Conservation (phyloP, 2,329 filamentous ascomycete species). For the Trichoderma koningiopsis region DNA sequence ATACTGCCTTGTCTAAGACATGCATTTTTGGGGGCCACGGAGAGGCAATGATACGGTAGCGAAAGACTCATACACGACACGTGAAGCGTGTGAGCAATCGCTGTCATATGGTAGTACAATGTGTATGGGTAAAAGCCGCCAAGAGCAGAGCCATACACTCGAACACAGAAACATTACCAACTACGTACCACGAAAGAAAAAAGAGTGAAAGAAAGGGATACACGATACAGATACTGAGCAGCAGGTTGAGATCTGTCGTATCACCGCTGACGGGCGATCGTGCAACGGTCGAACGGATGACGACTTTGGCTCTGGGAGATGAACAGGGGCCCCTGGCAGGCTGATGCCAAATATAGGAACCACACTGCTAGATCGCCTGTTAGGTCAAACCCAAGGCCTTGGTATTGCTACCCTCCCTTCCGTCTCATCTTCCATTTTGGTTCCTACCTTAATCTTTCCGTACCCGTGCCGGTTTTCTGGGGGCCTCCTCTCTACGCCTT, state of each 20-base stretch:
- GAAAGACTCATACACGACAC: slow-evolving; percentile 14
- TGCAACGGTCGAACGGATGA: slow-evolving; percentile 26
- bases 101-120: slow-evolving; percentile 1
- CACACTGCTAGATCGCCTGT: slow-evolving; percentile 21
- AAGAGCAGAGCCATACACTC: background rate
- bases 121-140: background rate
- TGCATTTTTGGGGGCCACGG: slow-evolving; percentile 22
- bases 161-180: background rate
- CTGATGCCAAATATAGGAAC: slow-evolving; percentile 27
- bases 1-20: slow-evolving; percentile 25
- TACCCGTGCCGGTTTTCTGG: slow-evolving; percentile 15
- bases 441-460: slow-evolving; percentile 20
- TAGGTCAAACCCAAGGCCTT: slow-evolving; percentile 25
- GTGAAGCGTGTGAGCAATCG: slow-evolving; percentile 18
- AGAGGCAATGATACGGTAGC: slow-evolving; percentile 16
- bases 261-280: slow-evolving; percentile 23
- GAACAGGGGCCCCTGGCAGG: slow-evolving; percentile 9
- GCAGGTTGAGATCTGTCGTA: slow-evolving; percentile 9
- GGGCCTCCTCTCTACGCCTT: background rate
- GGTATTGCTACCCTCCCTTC: slow-evolving; percentile 27
- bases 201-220: background rate
- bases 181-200: background rate
- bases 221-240: background rate
- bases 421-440: slow-evolving; percentile 19
- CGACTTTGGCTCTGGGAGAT: slow-evolving; percentile 13